Evolutionary conservation across 2,329 filamentous ascomycete species (phyloP).

Genomic region (Waltergamsia citrina): DNA sequence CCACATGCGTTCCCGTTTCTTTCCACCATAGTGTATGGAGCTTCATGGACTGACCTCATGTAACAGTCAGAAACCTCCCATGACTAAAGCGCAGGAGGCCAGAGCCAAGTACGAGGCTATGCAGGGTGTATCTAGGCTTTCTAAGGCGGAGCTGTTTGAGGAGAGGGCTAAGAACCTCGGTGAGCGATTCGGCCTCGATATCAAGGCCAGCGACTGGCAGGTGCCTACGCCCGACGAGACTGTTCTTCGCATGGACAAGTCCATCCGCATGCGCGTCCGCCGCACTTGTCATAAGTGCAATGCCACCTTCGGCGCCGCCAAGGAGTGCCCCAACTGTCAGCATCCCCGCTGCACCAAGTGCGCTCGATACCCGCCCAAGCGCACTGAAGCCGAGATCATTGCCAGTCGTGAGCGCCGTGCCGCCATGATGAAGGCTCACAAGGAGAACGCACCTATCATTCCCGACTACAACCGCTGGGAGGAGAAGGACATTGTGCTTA

Average conservation of each 20-base stretch:
- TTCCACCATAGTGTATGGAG: no score
- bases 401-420: slow-evolving; percentile 42
- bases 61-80: not conserved
- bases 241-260: slow-evolving; percentile 60
- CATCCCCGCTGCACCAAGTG: slow-evolving; percentile 78
- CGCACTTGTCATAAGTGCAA: slow-evolving; percentile 75
- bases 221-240: slow-evolving; percentile 34
- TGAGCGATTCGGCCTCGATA: slow-evolving; percentile 44
- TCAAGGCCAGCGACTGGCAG: slow-evolving; percentile 44
- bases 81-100: slow-evolving; percentile 8
- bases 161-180: slow-evolving; percentile 47
- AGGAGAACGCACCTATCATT: slow-evolving; percentile 45
- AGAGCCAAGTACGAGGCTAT: slow-evolving; percentile 16
- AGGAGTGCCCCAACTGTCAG: slow-evolving; percentile 66
- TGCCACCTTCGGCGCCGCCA: slow-evolving; percentile 61
- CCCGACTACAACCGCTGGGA: slow-evolving; percentile 37
- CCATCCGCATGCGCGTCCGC: slow-evolving; percentile 69
- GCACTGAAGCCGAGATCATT: slow-evolving; percentile 43
- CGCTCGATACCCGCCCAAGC: slow-evolving; percentile 61
- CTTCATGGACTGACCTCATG: no score
- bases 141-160: slow-evolving; percentile 41
- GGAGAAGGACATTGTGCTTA: slow-evolving; percentile 43
- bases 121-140: slow-evolving; percentile 28
- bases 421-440: slow-evolving; percentile 41
- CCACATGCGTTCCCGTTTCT: no score